Evolutionary conservation across 441 rosid species (phyloP), one percentile per base, ranked within the genome.

Genomic region (Gossypium trilobum): DNA sequence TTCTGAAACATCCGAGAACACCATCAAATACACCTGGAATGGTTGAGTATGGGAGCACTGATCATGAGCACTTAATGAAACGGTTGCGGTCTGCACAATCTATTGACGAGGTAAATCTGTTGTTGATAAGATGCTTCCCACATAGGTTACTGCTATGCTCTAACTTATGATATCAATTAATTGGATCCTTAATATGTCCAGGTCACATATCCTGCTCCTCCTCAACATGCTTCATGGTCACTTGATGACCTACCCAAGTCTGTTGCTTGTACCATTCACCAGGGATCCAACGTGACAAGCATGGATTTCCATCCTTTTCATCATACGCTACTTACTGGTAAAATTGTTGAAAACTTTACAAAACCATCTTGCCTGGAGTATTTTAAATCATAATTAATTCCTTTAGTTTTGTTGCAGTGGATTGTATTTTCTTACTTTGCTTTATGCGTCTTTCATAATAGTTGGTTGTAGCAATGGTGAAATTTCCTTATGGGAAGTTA

Each of bases 301-400:
- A 79, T 82, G 82, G 85, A 82, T 74, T 82, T 82, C 77, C 79
- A 82, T 74, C 80, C 75, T 74, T 62, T 56, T 33, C 77, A 63
- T 70, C 72, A 70, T 25, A 70, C 74, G 2, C 64, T 78, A 64
- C 80, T 78, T 63, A 66, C 68, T 5, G 80, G 80, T 78, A 78
- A 25, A 70, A 69, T 70, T 31, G 29, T 42, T 55, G 1, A 29
- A 25, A 54, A 48, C 67, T 42, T 22, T 73, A 1, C 31, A 20
- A 29, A 9, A 36, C 16, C 10, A 22, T 55, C 42, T 17, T 54
- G 22, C 31, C 9, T 23, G n/a, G 19, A 67, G 11, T 23, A n/a
- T 51, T 54, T 54, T 33, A 23, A 68, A 60, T 55, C 22, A 42
- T 19, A 42, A 46, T 20, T 69, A 44, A 8, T 69, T 27, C 0